These are phyloP conservation scores for Flaveria trinervia DNA, from an alignment of 129 eudicot species.

Conservation along the genomic window DNA sequence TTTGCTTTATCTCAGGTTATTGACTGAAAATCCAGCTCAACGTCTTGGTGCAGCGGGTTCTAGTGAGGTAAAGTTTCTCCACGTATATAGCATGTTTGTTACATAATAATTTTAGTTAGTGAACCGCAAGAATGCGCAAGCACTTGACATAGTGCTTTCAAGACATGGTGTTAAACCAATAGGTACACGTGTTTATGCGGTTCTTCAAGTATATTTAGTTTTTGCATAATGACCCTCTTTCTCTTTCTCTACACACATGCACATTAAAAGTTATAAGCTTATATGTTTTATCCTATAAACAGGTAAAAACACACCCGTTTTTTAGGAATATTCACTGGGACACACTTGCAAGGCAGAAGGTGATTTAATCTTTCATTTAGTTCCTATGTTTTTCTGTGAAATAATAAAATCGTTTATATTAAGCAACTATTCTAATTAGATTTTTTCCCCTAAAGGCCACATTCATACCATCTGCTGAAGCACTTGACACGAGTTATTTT, in stretches of 20 bases:
- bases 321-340: conserved; percentile 89
- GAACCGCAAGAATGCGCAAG: not conserved
- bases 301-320: conserved; percentile 81
- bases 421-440: conserved; percentile 1
- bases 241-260: not conserved
- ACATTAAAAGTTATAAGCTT: not conserved
- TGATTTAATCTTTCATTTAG: conserved; percentile 18
- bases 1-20: conserved; percentile 50
- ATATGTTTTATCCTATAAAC: conserved; percentile 19
- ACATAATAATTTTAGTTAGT: not conserved
- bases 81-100: not conserved
- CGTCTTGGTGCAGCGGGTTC: conserved; percentile 93
- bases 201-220: not conserved
- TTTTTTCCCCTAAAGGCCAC: conserved; percentile 56
- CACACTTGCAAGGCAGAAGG: conserved; percentile 97
- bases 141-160: not conserved
- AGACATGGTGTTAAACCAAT: not conserved
- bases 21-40: conserved; percentile 84
- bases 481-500: conserved; percentile 90
- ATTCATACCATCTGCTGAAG: conserved; percentile 86
- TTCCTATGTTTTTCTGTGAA: not conserved
- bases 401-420: not conserved
- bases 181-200: not conserved
- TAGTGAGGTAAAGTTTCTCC: conserved; percentile 58
- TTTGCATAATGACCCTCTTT: not conserved